Percentiles rank a stretch among this genome's conserved stretches.
Evolutionary conservation across 768 basidiomycete genomes (phyloP).

Genomic region (Lactifluus echinatus): DNA sequence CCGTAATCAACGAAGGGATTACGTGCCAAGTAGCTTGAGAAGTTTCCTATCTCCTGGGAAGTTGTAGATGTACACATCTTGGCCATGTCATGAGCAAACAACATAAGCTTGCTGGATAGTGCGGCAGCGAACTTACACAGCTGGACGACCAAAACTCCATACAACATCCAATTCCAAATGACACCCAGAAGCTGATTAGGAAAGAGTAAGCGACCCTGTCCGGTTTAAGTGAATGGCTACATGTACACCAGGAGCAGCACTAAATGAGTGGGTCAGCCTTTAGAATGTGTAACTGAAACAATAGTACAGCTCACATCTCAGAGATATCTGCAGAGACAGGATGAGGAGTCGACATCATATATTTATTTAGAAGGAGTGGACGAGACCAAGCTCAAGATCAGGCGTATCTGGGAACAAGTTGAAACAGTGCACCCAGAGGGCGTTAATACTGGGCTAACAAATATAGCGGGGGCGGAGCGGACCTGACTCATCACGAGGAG

Average conservation of each 20-base stretch:
- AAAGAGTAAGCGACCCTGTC: neutral
- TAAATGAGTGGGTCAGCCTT: neutral
- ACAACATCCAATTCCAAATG: constrained; percentile 9
- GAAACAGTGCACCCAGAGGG: no score
- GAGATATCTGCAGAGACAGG: neutral
- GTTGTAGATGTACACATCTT: constrained; percentile 13
- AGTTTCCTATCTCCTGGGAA: neutral
- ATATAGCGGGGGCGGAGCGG: no score
- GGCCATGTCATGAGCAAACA: neutral
- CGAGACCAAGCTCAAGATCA: no score
- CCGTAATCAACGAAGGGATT: neutral
- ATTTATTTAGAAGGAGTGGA: no score
- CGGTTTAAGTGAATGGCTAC: no score
- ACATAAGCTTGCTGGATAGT: neutral
- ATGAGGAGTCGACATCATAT: neutral
- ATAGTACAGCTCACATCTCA: neutral
- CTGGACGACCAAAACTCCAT: constrained; percentile 7
- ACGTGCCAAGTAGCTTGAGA: neutral
- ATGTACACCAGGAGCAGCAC: neutral
- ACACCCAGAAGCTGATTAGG: neutral
- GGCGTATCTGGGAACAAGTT: no score
- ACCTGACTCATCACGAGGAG: no score
- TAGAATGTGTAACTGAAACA: neutral
- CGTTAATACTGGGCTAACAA: no score
- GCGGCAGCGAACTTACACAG: neutral